A percentile compares a stretch with the other conserved stretches of the same genome.
Conservation (phyloP, 2,329 filamentous ascomycete species). For the Epichloe festucae region DNA sequence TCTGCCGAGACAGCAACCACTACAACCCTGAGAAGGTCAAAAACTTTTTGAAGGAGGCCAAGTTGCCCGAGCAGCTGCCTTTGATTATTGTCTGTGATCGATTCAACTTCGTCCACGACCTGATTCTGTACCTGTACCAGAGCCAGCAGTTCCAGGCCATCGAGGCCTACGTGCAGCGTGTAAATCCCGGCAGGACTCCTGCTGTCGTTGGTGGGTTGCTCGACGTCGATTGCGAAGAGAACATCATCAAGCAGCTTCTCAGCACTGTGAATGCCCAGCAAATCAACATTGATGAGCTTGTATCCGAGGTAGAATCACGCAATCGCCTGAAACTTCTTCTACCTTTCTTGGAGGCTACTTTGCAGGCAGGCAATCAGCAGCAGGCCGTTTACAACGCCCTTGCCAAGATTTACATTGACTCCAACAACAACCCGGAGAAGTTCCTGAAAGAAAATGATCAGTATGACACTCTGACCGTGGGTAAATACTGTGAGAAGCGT, state of each 20-base stretch:
- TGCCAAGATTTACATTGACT: conserved; percentile 98
- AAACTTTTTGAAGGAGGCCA: conserved; percentile 97
- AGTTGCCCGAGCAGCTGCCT: conserved; percentile 80
- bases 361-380: conserved; percentile 84
- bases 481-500: conserved; percentile 98
- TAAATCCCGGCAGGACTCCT: conserved; percentile 84
- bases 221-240: conserved; percentile 94
- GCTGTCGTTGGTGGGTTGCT: conserved; percentile 86
- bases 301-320: conserved; percentile 85
- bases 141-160: conserved; percentile 99
- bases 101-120: conserved; percentile 97
- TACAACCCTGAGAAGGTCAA: conserved; percentile 94
- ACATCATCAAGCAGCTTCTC: conserved; percentile 86
- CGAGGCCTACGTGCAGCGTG: conserved; percentile 92
- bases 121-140: conserved; percentile 95
- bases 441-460: conserved; percentile 96
- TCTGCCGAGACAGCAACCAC: conserved; percentile 84
- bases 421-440: conserved; percentile 93
- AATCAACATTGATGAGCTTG: conserved; percentile 89
- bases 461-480: conserved; percentile 83
- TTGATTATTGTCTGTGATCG: conserved; percentile 97
- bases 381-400: conserved; percentile 94
- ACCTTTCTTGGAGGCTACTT: conserved; percentile 87
- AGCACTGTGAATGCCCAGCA: conserved; percentile 69
- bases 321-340: conserved; percentile 92